Conservation (phyloP, 108 stramenopile genomes). For the Ochromonas danica region DNA sequence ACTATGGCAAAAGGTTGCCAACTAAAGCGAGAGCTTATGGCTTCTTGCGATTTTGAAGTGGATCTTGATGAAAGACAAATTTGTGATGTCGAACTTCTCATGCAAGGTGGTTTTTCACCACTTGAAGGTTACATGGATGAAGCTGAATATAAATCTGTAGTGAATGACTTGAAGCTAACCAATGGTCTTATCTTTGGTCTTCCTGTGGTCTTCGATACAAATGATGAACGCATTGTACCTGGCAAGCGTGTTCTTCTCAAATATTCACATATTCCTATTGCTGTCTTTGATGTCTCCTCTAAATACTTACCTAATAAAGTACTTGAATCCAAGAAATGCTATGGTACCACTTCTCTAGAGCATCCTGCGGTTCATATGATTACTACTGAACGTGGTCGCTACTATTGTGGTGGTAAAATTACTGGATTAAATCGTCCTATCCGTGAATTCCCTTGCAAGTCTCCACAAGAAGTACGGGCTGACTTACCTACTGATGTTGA, state of each 20-base stretch:
- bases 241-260: constrained; percentile 88
- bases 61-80: constrained; percentile 19
- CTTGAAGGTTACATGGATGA: constrained; percentile 97
- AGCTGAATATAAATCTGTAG: constrained; percentile 66
- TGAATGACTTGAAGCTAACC: background rate
- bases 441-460: constrained; percentile 95
- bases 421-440: constrained; percentile 90
- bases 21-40: background rate
- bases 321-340: constrained; percentile 84
- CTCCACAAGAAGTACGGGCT: constrained; percentile 88
- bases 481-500: constrained; percentile 87
- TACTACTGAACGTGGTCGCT: constrained; percentile 91
- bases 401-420: constrained; percentile 96
- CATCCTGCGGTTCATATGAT: constrained; percentile 97
- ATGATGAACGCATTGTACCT: constrained; percentile 77
- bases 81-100: constrained; percentile 23
- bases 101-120: constrained; percentile 88
- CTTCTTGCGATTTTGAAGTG: constrained; percentile 23
- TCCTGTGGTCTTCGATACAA: constrained; percentile 95
- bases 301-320: constrained; percentile 91
- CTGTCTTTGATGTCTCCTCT: constrained; percentile 86
- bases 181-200: constrained; percentile 81
- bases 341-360: constrained; percentile 91
- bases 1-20: constrained; percentile 65
- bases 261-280: constrained; percentile 81